These are phyloP conservation scores for Pythium diclinum DNA, from an alignment of 352 stramenopile species.

Conservation along the genomic window DNA sequence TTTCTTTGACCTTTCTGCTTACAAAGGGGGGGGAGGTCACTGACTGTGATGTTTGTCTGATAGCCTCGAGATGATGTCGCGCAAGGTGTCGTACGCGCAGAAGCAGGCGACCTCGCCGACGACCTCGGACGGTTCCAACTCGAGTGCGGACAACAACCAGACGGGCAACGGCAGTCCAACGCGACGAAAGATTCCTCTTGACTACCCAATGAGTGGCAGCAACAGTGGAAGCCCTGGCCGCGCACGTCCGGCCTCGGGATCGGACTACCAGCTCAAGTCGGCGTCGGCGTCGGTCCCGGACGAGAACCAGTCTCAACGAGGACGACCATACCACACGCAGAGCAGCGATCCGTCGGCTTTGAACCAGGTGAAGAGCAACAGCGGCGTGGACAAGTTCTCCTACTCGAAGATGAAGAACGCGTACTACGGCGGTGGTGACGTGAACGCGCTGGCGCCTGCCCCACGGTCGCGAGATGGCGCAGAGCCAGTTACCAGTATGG, in stretches of 20 bases:
- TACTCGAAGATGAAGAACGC: slow-evolving; percentile 31
- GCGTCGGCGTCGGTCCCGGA: slow-evolving; percentile 5
- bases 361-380: slow-evolving; percentile 22
- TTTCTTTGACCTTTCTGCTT: background rate
- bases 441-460: slow-evolving; percentile 18
- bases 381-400: slow-evolving; percentile 30
- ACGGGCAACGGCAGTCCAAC: slow-evolving; percentile 23
- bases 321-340: slow-evolving; percentile 17
- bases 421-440: slow-evolving; percentile 27
- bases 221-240: slow-evolving; percentile 47
- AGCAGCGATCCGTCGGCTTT: slow-evolving; percentile 15
- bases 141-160: slow-evolving; percentile 69
- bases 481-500: slow-evolving; percentile 30
- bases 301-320: slow-evolving; percentile 11
- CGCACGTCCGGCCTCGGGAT: slow-evolving; percentile 12
- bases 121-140: slow-evolving; percentile 75
- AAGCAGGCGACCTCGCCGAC: slow-evolving; percentile 65
- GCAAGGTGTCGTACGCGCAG: slow-evolving; percentile 63
- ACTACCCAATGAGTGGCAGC: slow-evolving; percentile 29
- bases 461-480: slow-evolving; percentile 20
- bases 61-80: slow-evolving; percentile 76
- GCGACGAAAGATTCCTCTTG: slow-evolving; percentile 20
- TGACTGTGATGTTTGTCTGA: background rate
- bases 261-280: slow-evolving; percentile 25
- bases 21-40: background rate